phyloP scores from a whole-genome alignment of 2,329 filamentous ascomycete species.

The Nigrospora sphaerica region DNA sequence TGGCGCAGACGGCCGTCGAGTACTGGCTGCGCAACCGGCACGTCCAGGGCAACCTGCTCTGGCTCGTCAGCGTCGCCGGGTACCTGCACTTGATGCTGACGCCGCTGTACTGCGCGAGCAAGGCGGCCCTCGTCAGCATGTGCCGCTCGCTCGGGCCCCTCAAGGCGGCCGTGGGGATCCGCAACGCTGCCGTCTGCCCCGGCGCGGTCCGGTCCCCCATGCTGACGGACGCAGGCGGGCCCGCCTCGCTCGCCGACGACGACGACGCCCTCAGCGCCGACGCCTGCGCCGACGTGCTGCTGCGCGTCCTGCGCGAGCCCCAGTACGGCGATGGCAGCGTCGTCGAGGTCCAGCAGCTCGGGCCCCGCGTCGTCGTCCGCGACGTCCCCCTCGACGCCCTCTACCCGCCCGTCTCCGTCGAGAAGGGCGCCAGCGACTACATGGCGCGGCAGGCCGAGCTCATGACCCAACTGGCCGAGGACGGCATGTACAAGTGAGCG shows the following conservation, averaged over 20 bases:
- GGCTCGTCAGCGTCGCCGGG: conserved; percentile 17
- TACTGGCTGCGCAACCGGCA: conserved; percentile 19
- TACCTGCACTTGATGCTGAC: conserved; percentile 21
- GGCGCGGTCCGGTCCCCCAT: conserved; percentile 25
- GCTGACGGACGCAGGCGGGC: conserved; percentile 20
- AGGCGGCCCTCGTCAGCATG: conserved; percentile 16
- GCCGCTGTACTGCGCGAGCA: conserved; percentile 22
- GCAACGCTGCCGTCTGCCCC: conserved; percentile 24
- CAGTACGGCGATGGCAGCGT: conserved; percentile 6
- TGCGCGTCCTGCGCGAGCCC: conserved; percentile 10
- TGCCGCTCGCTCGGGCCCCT: conserved; percentile 17
- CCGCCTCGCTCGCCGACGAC: conserved; percentile 13
- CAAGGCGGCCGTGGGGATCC: conserved; percentile 23
- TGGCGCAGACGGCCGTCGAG: conserved; percentile 16
- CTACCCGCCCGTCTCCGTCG: not conserved
- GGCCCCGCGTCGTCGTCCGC: not conserved
- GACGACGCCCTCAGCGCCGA: conserved; percentile 19
- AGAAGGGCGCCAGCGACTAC: no score
- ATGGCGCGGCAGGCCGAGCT: no score
- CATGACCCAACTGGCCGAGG: no score
- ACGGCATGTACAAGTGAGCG: no score
- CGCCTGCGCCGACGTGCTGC: conserved; percentile 24
- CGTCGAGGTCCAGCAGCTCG: conserved; percentile 1
- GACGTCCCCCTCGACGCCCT: conserved; percentile 4
- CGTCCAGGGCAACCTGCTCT: conserved; percentile 16